Evolutionary conservation across 768 basidiomycete genomes (phyloP).

Genomic region (Crassisporium funariophilum): DNA sequence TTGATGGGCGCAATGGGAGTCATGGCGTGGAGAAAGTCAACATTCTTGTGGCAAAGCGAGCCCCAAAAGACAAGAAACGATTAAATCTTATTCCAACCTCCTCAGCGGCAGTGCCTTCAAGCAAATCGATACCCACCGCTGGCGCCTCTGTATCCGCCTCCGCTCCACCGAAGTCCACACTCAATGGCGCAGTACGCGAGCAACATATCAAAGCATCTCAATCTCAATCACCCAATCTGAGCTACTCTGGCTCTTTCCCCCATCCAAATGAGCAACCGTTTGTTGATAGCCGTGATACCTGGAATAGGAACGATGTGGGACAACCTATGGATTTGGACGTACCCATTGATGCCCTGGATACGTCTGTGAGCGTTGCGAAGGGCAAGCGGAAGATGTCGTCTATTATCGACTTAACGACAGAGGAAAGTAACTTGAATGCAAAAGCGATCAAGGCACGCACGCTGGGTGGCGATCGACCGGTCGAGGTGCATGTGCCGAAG

Average conservation of each 20-base stretch:
- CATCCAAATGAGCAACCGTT: constrained; percentile 52
- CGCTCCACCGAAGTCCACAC: constrained; percentile 19
- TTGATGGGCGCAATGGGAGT: constrained; percentile 33
- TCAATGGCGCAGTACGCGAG: constrained; percentile 35
- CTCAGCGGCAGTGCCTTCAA: constrained; percentile 13
- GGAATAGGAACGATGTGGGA: constrained; percentile 33
- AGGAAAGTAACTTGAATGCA: constrained; percentile 41
- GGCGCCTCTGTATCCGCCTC: constrained; percentile 24
- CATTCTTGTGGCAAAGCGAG: constrained; percentile 74
- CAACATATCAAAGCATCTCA: constrained; percentile 31
- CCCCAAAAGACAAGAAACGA: constrained; percentile 63
- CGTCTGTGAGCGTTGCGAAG: constrained; percentile 35
- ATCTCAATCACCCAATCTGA: constrained; percentile 14
- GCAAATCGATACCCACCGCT: constrained; percentile 8
- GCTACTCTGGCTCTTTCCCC: constrained; percentile 43
- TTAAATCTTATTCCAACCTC: constrained; percentile 21
- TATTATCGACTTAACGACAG: constrained; percentile 39
- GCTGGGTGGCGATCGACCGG: constrained; percentile 65
- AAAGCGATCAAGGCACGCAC: constrained; percentile 47
- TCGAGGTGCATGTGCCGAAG: constrained; percentile 50
- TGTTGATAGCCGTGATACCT: constrained; percentile 35
- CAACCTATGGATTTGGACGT: constrained; percentile 51
- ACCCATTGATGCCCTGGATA: constrained; percentile 56
- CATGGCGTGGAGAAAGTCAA: constrained; percentile 64
- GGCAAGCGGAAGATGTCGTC: constrained; percentile 55